phyloP scores from a whole-genome alignment of 305 asterid species.

The Fraxinus ornus region DNA sequence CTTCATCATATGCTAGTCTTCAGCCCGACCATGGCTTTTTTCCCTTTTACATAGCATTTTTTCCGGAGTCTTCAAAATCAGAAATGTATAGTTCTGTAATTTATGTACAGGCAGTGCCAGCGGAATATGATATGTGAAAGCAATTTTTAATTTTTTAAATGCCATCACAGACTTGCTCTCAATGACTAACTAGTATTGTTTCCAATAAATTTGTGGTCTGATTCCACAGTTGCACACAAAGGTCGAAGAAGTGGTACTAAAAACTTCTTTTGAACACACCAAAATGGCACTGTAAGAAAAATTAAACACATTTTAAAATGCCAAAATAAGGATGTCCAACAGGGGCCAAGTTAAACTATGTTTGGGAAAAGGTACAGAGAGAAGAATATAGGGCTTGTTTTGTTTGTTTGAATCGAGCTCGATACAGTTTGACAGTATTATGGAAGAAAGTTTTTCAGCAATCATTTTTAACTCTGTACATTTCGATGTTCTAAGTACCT shows the following conservation, averaged over 20 bases:
- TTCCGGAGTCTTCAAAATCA: slow-evolving; percentile 1
- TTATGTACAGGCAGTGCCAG: slow-evolving; percentile 16
- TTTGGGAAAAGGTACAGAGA: neutral
- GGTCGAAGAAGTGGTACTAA: no score
- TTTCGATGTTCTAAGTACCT: no score
- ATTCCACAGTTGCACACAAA: no score
- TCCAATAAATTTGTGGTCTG: neutral
- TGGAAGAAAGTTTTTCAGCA: neutral
- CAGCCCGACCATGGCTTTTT: neutral
- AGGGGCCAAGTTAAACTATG: no score
- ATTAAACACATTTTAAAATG: no score
- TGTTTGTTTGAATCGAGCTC: neutral
- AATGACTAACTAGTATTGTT: neutral
- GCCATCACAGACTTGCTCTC: neutral
- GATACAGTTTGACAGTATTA: neutral
- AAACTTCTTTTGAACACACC: neutral
- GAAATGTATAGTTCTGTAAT: slow-evolving; percentile 19
- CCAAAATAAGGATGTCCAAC: no score
- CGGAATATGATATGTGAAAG: slow-evolving; percentile 2
- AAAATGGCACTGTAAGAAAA: no score
- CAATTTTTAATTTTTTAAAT: neutral
- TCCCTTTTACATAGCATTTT: neutral
- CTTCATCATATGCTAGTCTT: neutral
- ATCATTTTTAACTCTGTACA: neutral
- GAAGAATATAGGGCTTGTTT: neutral